These are phyloP conservation scores for Pichia sp. DNA, from an alignment of 1,139 yeast genomes.

Conservation along the genomic window DNA sequence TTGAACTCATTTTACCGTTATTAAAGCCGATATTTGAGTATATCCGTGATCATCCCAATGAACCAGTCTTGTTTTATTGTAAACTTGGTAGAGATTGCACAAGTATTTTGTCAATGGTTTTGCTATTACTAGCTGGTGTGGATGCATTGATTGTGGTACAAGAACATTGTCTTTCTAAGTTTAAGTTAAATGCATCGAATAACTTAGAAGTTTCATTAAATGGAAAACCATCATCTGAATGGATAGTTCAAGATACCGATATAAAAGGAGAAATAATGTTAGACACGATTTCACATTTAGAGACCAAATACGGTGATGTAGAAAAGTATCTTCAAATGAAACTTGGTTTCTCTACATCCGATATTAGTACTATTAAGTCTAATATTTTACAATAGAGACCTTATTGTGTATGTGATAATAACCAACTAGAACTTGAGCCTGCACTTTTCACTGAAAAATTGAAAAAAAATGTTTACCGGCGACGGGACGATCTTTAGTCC, in stretches of 20 bases:
- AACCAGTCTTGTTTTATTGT: conserved; percentile 63
- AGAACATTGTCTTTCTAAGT: conserved; percentile 31
- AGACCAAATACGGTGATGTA: neutral
- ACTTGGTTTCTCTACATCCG: neutral
- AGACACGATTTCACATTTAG: neutral
- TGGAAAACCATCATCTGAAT: neutral
- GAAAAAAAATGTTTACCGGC: neutral
- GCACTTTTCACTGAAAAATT: no score
- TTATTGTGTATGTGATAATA: no score
- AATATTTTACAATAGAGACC: neutral
- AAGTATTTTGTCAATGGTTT: conserved; percentile 64
- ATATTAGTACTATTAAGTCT: neutral
- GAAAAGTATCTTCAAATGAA: neutral
- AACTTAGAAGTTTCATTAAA: neutral
- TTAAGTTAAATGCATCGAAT: neutral
- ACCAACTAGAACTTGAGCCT: no score
- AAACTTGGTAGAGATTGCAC: conserved; percentile 88
- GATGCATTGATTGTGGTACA: conserved; percentile 59
- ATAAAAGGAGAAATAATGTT: neutral
- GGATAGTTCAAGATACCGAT: neutral
- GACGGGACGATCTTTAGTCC: neutral
- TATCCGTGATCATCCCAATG: conserved; percentile 46
- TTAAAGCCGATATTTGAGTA: conserved; percentile 45
- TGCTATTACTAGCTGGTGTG: conserved; percentile 58
- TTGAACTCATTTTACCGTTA: conserved; percentile 41